Conservation (phyloP, 805 yeast species). For the Henningerozyma blattae region DNA sequence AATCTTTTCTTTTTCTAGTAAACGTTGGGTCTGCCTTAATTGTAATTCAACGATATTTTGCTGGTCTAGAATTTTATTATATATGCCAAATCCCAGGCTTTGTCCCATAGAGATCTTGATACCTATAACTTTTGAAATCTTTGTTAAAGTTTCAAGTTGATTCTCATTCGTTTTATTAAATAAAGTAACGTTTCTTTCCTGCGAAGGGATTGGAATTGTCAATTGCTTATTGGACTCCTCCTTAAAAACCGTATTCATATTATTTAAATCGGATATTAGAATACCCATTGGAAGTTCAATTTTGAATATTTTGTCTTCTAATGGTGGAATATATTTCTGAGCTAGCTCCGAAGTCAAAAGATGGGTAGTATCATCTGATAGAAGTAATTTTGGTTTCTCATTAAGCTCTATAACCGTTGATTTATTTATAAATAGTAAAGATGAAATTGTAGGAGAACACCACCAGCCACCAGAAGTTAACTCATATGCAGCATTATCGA, state of each 20-base stretch:
- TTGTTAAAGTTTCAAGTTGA: constrained; percentile 17
- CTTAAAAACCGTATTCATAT: constrained; percentile 6
- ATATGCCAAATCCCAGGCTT: constrained; percentile 25
- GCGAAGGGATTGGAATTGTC: constrained; percentile 10
- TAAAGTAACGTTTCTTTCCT: constrained; percentile 12
- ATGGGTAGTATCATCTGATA: no score
- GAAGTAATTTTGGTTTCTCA: no score
- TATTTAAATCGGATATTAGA: neutral
- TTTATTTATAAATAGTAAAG: no score
- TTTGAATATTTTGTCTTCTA: neutral
- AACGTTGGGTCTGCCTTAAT: constrained; percentile 17
- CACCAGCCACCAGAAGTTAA: no score
- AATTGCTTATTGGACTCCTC: constrained; percentile 8
- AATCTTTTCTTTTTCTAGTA: constrained; percentile 9
- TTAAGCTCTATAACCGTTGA: no score
- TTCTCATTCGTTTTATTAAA: constrained; percentile 15
- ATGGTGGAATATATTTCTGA: no score
- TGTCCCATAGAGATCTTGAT: constrained; percentile 15
- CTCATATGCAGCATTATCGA: no score
- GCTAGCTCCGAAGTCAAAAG: no score
- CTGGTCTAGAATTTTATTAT: constrained; percentile 28
- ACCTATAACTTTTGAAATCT: constrained; percentile 13
- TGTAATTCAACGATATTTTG: constrained; percentile 33
- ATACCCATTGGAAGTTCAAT: neutral
- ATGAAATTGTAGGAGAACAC: no score